Evolutionary conservation across 371 early-diverging fungal genomes (phyloP).

Genomic region (Basidiobolus meristosporus): DNA sequence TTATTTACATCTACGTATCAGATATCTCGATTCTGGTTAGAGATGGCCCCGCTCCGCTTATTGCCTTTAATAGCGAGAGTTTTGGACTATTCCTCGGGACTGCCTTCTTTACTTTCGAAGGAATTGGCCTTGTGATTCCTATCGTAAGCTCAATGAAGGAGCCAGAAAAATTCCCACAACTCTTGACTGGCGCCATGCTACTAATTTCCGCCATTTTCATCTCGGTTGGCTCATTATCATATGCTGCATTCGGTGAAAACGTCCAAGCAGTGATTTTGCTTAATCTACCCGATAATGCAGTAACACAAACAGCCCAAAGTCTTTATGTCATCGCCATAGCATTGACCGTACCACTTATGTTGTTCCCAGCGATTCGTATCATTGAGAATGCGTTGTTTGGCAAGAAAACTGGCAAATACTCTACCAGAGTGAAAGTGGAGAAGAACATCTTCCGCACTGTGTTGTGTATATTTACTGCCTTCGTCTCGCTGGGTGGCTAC

Average conservation of each 20-base stretch:
- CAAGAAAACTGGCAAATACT: constrained; percentile 35
- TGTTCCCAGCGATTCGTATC: constrained; percentile 80
- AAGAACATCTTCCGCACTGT: constrained; percentile 7
- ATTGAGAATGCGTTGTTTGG: constrained; percentile 51
- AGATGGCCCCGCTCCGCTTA: constrained; percentile 11
- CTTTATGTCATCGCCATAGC: constrained; percentile 77
- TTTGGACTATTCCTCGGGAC: constrained; percentile 81
- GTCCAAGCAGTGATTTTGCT: constrained; percentile 67
- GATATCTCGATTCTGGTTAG: constrained; percentile 26
- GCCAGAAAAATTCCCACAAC: constrained; percentile 54
- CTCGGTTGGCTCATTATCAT: constrained; percentile 58
- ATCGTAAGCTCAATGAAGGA: constrained; percentile 72
- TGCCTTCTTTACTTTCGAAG: constrained; percentile 86
- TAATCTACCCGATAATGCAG: constrained; percentile 40
- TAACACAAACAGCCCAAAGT: constrained; percentile 41
- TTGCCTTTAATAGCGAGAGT: constrained; percentile 23
- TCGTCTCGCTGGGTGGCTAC: constrained; percentile 49
- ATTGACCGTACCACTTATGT: constrained; percentile 62
- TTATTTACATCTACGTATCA: constrained; percentile 36
- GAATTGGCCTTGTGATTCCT: constrained; percentile 77
- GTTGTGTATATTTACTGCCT: constrained; percentile 29
- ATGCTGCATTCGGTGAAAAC: constrained; percentile 64
- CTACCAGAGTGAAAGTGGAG: constrained; percentile 13
- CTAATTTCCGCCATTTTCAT: constrained; percentile 49
- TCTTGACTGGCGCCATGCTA: constrained; percentile 47